These are phyloP conservation scores for Suhomyces emberorum DNA, from an alignment of 805 yeast genomes.

Conservation along the genomic window DNA sequence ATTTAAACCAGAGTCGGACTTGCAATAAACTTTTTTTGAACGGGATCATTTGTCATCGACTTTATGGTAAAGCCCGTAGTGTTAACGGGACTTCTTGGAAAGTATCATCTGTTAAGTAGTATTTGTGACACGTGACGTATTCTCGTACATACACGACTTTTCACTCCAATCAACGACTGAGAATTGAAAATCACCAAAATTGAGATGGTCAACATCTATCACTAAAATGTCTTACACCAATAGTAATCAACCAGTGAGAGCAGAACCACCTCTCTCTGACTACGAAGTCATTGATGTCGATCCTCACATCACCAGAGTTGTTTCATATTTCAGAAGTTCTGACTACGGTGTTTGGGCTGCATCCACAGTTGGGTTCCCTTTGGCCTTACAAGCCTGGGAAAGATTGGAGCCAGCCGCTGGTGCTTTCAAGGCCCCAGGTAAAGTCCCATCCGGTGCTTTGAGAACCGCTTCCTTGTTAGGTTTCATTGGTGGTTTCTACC, in stretches of 20 bases:
- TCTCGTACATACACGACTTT: constrained; percentile 12
- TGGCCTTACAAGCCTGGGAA: constrained; percentile 41
- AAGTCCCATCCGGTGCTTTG: constrained; percentile 52
- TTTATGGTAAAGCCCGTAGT: not conserved
- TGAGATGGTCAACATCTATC: constrained; percentile 1
- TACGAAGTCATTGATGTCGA: constrained; percentile 67
- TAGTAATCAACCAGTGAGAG: constrained; percentile 40
- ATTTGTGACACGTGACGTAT: no score
- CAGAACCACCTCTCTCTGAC: constrained; percentile 33
- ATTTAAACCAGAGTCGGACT: no score
- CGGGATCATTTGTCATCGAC: not conserved
- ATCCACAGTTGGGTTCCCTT: constrained; percentile 40
- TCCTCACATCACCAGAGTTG: constrained; percentile 72
- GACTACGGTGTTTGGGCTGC: constrained; percentile 55
- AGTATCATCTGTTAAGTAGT: no score
- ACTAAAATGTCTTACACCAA: constrained; percentile 37
- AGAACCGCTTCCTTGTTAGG: constrained; percentile 66
- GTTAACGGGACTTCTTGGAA: no score
- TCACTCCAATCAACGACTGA: constrained; percentile 37
- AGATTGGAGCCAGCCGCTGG: constrained; percentile 41
- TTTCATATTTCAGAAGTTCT: constrained; percentile 64
- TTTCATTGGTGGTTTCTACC: constrained; percentile 65
- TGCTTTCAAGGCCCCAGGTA: constrained; percentile 43
- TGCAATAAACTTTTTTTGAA: no score
- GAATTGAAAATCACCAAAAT: constrained; percentile 17